Evolutionary conservation across 2,329 filamentous ascomycete species (phyloP), one percentile per base, ranked within the genome.

Genomic region (Bipolaris sorokiniana): DNA sequence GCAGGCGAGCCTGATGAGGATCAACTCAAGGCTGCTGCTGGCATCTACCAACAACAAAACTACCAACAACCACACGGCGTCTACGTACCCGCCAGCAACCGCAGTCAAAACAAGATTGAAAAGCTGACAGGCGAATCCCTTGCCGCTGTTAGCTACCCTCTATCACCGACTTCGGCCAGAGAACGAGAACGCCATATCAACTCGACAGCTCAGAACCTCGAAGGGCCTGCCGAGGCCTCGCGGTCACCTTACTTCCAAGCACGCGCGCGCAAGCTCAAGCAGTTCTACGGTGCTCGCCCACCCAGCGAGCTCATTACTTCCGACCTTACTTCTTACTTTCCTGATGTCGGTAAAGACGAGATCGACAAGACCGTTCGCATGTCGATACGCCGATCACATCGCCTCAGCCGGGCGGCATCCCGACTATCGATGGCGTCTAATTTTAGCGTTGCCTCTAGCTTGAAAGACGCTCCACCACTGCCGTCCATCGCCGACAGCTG

Each of bases 271-370:
- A 82, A 87, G 26, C 81, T 93, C 44, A 88, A 90, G 63, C 89
- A 90, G 63, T 98, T 98, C 78, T 95, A 96, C 69, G 94, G 94
- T 33, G 88, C 95, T 63, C 85, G 95, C 67, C 95, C 95, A 16
- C 95, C 95, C 1, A 98, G 94, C 79, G 95, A 99, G 80, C 86
- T 99, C 74, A 99, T 99, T 72, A 94, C 94, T 23, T 96, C 95
- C 20, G 95, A 99, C 73, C 82, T 99, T 58, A 95, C 92, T 1
- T 96, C 93, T 0, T 99, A 98, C 81, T 99, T 99, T 83, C 95
- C 95, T 0, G 92, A 96, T 70, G 94, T 98, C 69, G 88, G 93
- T 48, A 88, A 91, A 54, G 93, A 97, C 73, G 92, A 96, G 67
- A 97, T 99, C 73, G 95, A 98, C 76, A 90, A 92, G 67, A 98